Evolutionary conservation across 305 asterid species (phyloP).

Genomic region (Euphrasia arctica): DNA sequence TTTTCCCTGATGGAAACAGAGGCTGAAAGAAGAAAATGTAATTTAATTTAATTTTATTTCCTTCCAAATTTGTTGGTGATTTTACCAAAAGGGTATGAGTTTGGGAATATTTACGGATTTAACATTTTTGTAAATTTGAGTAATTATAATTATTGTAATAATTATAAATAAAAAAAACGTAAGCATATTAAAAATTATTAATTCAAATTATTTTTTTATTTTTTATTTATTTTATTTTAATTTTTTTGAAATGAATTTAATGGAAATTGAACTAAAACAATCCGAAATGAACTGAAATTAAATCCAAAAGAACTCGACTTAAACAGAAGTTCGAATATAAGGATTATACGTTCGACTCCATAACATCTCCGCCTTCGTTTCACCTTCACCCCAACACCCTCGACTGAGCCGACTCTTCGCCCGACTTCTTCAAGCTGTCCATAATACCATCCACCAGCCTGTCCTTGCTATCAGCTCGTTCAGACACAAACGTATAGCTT

Average conservation of each 20-base stretch:
- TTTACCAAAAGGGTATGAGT: not conserved
- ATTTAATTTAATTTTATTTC: not conserved
- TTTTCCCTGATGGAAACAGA: slow-evolving; percentile 30
- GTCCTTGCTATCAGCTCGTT: slow-evolving; percentile 42
- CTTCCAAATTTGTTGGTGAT: not conserved
- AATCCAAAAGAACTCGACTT: no score
- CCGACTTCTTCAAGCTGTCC: slow-evolving; percentile 50
- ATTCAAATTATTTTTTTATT: no score
- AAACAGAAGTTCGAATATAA: no score
- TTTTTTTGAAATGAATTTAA: no score
- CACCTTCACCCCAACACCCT: slow-evolving; percentile 29
- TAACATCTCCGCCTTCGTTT: not conserved
- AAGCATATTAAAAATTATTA: no score
- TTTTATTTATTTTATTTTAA: no score
- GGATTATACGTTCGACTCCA: no score
- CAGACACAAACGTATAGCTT: slow-evolving; percentile 59
- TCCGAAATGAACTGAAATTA: no score
- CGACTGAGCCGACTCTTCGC: slow-evolving; percentile 39
- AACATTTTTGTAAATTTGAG: not conserved
- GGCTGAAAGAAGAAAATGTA: slow-evolving; percentile 27
- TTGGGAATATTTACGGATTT: slow-evolving; percentile 7
- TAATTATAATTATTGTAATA: no score
- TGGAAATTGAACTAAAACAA: no score
- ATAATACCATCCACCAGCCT: slow-evolving; percentile 56
- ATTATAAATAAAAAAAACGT: no score